Evolutionary conservation across 2,329 filamentous ascomycete genomes (phyloP).

Genomic region (Trichoderma gracile): DNA sequence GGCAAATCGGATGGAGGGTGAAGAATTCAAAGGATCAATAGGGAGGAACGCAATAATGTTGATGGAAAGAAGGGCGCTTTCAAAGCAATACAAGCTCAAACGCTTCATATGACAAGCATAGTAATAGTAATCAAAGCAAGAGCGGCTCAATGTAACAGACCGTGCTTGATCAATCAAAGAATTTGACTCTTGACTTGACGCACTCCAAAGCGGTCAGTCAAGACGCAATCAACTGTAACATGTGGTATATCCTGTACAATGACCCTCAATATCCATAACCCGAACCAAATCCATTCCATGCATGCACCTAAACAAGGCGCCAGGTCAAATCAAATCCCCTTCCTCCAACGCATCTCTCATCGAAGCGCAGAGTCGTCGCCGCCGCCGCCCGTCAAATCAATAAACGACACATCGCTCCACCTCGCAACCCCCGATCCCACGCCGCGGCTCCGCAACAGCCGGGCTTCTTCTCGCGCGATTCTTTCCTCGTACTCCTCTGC

Average conservation of each 20-base stretch:
- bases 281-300: neutral
- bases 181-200: neutral
- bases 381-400: constrained; percentile 38
- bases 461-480: constrained; percentile 32
- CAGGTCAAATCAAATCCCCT: neutral
- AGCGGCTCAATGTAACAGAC: too few species aligned
- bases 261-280: neutral
- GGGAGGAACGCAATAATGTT: neutral
- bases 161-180: too few species aligned
- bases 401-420: constrained; percentile 39
- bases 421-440: constrained; percentile 30
- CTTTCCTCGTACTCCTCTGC: constrained; percentile 33
- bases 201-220: neutral
- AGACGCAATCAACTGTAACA: neutral
- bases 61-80: neutral
- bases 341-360: too few species aligned
- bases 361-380: neutral
- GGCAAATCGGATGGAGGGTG: neutral
- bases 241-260: neutral
- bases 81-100: neutral
- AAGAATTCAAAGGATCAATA: neutral
- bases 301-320: neutral
- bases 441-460: constrained; percentile 27
- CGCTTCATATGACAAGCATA: neutral
- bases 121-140: neutral